A percentile compares a stretch with the other conserved stretches of the same genome.
Conservation (phyloP, 176 grass and related monocot genomes). For the Elaeis guineensis region DNA sequence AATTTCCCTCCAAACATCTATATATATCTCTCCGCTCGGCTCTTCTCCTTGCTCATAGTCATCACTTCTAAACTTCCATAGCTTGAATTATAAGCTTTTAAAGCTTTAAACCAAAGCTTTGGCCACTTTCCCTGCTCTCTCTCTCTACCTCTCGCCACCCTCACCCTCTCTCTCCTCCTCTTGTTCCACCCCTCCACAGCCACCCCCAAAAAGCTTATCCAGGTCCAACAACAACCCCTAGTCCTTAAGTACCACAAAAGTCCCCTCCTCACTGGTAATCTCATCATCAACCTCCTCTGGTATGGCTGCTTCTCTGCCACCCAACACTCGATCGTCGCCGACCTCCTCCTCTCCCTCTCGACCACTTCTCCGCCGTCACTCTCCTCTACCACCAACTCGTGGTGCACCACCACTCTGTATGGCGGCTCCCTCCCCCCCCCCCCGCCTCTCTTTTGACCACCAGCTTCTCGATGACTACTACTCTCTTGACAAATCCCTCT, state of each 20-base stretch:
- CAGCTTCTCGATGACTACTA: constrained; percentile 19
- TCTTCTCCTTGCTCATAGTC: no score
- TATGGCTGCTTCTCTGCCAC: constrained; percentile 31
- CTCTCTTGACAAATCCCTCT: constrained; percentile 28
- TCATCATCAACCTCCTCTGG: constrained; percentile 28
- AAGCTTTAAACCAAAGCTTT: no score
- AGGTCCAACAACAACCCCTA: not conserved
- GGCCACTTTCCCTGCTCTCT: not conserved
- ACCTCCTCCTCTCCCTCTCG: constrained; percentile 40
- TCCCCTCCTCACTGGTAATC: constrained; percentile 32
- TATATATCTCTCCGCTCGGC: no score
- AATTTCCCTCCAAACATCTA: no score
- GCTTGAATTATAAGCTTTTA: no score
- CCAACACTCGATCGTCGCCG: constrained; percentile 36
- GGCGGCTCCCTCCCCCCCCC: not conserved
- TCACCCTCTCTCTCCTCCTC: not conserved
- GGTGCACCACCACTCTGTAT: constrained; percentile 22
- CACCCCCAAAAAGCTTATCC: not conserved
- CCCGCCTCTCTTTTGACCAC: constrained; percentile 11
- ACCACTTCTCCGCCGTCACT: not conserved
- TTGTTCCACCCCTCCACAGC: not conserved
- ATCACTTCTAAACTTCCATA: no score
- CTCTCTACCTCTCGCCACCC: not conserved
- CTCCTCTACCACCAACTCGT: constrained; percentile 32
- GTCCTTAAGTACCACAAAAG: constrained; percentile 37